Evolutionary conservation across 192 early-diverging fungal species (phyloP).

Genomic region (Podila clonocystis): DNA sequence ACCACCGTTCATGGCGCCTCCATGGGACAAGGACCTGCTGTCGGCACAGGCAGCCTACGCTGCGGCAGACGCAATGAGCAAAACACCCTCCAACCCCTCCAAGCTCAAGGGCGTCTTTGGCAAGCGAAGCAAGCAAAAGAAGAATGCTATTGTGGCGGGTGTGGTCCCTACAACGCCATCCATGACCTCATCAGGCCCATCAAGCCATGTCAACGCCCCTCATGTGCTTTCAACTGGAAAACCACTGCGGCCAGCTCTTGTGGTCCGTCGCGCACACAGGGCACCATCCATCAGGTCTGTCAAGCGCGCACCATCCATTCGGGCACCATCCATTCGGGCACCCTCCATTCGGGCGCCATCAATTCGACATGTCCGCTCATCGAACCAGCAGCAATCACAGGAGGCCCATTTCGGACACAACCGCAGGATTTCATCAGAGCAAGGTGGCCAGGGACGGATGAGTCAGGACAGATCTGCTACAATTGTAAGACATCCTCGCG

Average conservation of each 20-base stretch:
- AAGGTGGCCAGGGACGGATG: not conserved
- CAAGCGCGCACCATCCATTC: conserved; percentile 9
- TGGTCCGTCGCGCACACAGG: conserved; percentile 2
- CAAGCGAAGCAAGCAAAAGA: conserved; percentile 26
- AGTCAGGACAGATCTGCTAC: not conserved
- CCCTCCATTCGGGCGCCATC: not conserved
- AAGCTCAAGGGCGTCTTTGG: conserved; percentile 34
- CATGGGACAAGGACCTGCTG: conserved; percentile 21
- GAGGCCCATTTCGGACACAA: not conserved
- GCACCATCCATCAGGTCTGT: conserved; percentile 13
- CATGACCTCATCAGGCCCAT: not conserved
- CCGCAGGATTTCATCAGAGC: not conserved
- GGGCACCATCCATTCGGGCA: too few species aligned
- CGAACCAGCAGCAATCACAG: not conserved
- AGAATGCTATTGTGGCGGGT: not conserved
- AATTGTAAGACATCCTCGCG: not conserved
- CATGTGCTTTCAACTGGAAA: not conserved
- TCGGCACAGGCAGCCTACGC: conserved; percentile 10
- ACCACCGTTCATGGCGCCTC: not conserved
- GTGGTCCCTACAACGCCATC: not conserved
- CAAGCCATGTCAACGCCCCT: too few species aligned
- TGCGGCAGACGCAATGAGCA: not conserved
- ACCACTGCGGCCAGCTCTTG: conserved; percentile 16
- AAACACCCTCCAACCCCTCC: not conserved
- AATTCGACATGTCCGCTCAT: not conserved